Conservation (phyloP, 352 stramenopile species). For the Phytophthora macrochlamydospora region DNA sequence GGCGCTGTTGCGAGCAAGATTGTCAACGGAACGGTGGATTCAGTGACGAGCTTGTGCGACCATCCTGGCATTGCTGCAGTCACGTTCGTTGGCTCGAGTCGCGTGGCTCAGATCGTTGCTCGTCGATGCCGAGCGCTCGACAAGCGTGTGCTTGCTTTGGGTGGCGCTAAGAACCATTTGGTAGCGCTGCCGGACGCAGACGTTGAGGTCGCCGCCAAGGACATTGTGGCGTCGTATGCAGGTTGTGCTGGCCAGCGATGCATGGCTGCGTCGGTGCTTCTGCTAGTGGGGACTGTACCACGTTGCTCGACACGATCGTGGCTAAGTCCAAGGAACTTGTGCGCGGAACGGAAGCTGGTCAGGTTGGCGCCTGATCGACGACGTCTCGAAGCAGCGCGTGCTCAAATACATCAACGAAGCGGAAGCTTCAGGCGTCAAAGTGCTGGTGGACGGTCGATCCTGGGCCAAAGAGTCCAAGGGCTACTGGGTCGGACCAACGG, state of each 20-base stretch:
- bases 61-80: conserved; percentile 87
- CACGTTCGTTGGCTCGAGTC: conserved; percentile 96
- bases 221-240: conserved; percentile 96
- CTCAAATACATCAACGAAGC: conserved; percentile 94
- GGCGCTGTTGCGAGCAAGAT: conserved; percentile 55
- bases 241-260: conserved; percentile 96
- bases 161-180: conserved; percentile 98
- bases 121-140: conserved; percentile 88
- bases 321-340: conserved; percentile 86
- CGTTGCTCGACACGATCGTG: conserved; percentile 89
- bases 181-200: conserved; percentile 95
- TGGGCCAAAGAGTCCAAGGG: conserved; percentile 69
- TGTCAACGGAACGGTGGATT: conserved; percentile 92
- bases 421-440: conserved; percentile 76
- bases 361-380: conserved; percentile 97
- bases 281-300: conserved; percentile 85
- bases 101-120: conserved; percentile 93
- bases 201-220: conserved; percentile 88
- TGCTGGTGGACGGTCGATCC: conserved; percentile 93
- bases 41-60: conserved; percentile 93
- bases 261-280: conserved; percentile 96
- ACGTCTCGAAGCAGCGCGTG: conserved; percentile 90
- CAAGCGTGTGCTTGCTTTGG: conserved; percentile 96
- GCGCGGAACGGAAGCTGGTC: conserved; percentile 88
- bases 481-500: conserved; percentile 95